Evolutionary conservation across 495 filamentous ascomycete species (phyloP).

Genomic region (Aspergillus cavernicola): DNA sequence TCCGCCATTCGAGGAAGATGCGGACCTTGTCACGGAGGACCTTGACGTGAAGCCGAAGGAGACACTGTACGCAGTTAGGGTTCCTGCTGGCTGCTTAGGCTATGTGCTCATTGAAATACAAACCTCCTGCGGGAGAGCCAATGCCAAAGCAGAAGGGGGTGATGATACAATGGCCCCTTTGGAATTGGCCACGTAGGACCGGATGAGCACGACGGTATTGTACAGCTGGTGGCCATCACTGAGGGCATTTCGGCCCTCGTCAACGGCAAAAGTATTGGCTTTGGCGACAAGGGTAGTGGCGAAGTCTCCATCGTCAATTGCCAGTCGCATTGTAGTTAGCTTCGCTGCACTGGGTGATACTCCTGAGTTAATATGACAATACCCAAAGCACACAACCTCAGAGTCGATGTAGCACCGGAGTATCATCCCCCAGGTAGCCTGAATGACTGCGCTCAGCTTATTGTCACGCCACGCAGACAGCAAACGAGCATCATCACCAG

Average conservation of each 20-base stretch:
- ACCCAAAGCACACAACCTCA: background rate
- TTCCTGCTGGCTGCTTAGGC: too few relatives aligned
- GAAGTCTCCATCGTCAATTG: conserved; percentile 1
- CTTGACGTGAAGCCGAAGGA: background rate
- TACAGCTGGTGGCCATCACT: background rate
- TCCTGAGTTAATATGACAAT: background rate
- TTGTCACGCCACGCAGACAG: background rate
- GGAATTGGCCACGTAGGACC: background rate
- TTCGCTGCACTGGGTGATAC: background rate
- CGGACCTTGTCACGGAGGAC: background rate
- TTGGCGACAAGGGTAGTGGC: background rate
- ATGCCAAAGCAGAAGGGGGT: background rate
- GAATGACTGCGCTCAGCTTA: background rate
- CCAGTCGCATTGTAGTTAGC: background rate
- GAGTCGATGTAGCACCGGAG: background rate
- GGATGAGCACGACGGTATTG: conserved; percentile 2
- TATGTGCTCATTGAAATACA: too few relatives aligned
- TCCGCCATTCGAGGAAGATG: conserved; percentile 1
- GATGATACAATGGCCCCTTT: background rate
- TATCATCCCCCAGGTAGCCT: conserved; percentile 1
- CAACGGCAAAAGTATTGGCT: background rate
- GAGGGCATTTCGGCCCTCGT: conserved; percentile 4
- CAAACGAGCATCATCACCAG: background rate
- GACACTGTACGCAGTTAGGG: background rate
- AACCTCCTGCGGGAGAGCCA: background rate